phyloP scores from a whole-genome alignment of 148 eudicot genomes.

The Heliosperma pusillum region DNA sequence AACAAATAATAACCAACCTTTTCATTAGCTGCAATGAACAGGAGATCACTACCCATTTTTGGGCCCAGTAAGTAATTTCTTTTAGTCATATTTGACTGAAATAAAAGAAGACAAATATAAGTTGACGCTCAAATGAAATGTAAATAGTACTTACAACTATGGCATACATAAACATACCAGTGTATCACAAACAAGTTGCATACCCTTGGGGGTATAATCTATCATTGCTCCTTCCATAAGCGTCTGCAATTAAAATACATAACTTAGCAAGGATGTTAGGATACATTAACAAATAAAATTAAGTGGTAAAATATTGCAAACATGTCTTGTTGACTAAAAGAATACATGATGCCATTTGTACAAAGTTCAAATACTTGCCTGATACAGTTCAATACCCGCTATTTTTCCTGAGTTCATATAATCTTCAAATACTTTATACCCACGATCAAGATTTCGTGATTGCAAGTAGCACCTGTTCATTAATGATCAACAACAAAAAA shows the following conservation, averaged over 20 bases:
- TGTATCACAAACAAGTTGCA: constrained; percentile 76
- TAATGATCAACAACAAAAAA: constrained; percentile 7
- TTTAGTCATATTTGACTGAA: constrained; percentile 56
- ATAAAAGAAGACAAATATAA: constrained; percentile 8
- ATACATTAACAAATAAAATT: neutral
- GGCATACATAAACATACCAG: constrained; percentile 47
- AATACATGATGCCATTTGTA: neutral
- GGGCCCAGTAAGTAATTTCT: constrained; percentile 42
- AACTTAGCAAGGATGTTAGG: neutral
- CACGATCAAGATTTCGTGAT: constrained; percentile 65
- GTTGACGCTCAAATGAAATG: neutral
- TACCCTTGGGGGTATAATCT: constrained; percentile 76
- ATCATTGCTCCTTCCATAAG: constrained; percentile 84
- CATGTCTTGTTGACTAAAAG: neutral
- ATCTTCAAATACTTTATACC: constrained; percentile 55
- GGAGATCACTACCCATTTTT: constrained; percentile 67
- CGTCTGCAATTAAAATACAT: constrained; percentile 45
- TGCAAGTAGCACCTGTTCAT: constrained; percentile 73
- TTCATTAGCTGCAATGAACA: constrained; percentile 77
- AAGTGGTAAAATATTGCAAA: neutral
- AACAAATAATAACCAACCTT: constrained; percentile 39
- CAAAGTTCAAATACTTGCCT: constrained; percentile 41
- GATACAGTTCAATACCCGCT: constrained; percentile 47
- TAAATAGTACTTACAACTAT: neutral
- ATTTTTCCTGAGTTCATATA: constrained; percentile 51